A percentile compares a stretch with the other conserved stretches of the same genome.
Evolutionary conservation across 345 rosid species (phyloP).

Genomic region (Ceriops tagal): DNA sequence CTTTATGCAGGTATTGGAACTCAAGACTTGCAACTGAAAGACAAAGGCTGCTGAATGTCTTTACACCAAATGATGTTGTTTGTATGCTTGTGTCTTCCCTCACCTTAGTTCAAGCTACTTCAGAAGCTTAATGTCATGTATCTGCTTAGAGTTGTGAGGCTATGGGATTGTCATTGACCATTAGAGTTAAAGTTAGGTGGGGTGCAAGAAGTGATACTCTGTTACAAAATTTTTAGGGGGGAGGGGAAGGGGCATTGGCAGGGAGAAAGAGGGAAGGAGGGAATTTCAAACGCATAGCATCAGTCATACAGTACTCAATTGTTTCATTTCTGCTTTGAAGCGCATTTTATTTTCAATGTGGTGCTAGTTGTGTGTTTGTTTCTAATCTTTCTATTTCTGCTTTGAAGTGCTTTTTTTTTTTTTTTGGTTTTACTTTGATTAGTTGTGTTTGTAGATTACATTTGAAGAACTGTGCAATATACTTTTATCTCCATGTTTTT

Average conservation of each 20-base stretch:
- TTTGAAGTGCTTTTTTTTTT: too few species aligned
- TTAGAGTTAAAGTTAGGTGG: not conserved
- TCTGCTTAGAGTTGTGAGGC: not conserved
- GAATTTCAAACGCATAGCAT: too few species aligned
- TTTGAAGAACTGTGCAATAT: too few species aligned
- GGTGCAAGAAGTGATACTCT: not conserved
- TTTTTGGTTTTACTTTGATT: too few species aligned
- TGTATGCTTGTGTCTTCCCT: conserved; percentile 38
- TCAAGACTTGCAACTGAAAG: conserved; percentile 88
- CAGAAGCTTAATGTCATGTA: not conserved
- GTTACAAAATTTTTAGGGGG: not conserved
- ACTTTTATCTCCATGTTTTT: too few species aligned
- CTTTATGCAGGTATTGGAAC: conserved; percentile 75
- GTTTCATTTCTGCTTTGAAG: too few species aligned
- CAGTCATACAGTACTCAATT: too few species aligned
- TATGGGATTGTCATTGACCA: not conserved
- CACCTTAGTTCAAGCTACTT: not conserved
- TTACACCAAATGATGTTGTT: conserved; percentile 62
- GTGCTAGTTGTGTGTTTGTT: too few species aligned
- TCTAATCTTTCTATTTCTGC: too few species aligned
- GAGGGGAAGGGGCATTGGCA: not conserved
- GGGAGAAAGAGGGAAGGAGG: conserved; percentile 67
- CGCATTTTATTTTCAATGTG: too few species aligned
- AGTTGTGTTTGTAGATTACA: too few species aligned
- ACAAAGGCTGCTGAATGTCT: conserved; percentile 65